A percentile compares a stretch with the other conserved stretches of the same genome.
Conservation (phyloP, 169 alveolate genomes). For the Hepatocystis sp. region DNA sequence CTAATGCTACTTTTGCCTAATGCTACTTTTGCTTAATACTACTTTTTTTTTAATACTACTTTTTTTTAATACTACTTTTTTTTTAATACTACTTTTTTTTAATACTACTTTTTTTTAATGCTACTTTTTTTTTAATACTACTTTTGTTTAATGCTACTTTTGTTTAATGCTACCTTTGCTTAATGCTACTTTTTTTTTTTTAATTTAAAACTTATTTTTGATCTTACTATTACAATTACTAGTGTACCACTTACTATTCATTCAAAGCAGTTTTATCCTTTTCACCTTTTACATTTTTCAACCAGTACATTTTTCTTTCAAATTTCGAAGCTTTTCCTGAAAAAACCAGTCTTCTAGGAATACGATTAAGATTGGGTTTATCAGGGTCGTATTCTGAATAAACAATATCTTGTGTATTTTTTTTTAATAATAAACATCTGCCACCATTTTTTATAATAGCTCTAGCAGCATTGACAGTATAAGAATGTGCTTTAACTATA, state of each 20-base stretch:
- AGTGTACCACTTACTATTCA: not conserved
- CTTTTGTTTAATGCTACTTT: too few species aligned
- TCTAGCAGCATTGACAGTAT: constrained; percentile 82
- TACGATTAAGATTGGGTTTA: constrained; percentile 72
- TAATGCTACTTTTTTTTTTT: too few species aligned
- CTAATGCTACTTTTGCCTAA: too few species aligned
- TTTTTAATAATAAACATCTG: constrained; percentile 80
- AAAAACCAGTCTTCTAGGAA: constrained; percentile 82
- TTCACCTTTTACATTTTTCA: constrained; percentile 9
- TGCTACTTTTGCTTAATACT: too few species aligned
- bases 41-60: too few species aligned
- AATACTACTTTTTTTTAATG: too few species aligned
- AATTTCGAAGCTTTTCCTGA: constrained; percentile 83
- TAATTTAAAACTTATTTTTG: too few species aligned
- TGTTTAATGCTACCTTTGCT: too few species aligned
- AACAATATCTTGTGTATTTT: constrained; percentile 83
- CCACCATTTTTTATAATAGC: constrained; percentile 85
- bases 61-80: too few species aligned
- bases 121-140: too few species aligned
- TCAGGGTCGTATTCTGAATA: constrained; percentile 83
- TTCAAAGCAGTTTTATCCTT: constrained; percentile 1
- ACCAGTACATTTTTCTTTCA: constrained; percentile 74
- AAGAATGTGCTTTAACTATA: constrained; percentile 84
- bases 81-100: too few species aligned
- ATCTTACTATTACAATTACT: too few species aligned